These are phyloP conservation scores for Seiridium cupressi DNA, from an alignment of 2,329 filamentous ascomycete species.

Conservation along the genomic window DNA sequence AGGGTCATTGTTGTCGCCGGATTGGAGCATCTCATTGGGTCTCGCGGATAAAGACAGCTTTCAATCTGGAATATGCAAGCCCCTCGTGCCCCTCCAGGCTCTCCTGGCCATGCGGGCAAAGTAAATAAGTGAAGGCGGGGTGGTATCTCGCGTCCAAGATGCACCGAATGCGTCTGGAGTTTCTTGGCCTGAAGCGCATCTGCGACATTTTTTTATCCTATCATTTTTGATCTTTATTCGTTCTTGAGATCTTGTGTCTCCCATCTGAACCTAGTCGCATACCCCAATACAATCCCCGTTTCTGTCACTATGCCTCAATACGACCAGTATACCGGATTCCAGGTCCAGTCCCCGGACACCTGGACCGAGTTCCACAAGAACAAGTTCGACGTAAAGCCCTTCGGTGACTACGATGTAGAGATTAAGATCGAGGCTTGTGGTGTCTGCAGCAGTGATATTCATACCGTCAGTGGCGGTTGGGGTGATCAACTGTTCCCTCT, in stretches of 20 bases:
- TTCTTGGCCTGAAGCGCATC: background rate
- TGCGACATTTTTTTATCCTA: background rate
- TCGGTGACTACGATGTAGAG: slow-evolving; percentile 47
- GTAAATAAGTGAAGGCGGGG: slow-evolving; percentile 6
- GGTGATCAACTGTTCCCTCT: slow-evolving; percentile 27
- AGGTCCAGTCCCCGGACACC: slow-evolving; percentile 7
- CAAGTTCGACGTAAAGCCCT: slow-evolving; percentile 39
- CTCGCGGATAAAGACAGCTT: background rate
- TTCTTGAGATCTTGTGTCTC: background rate
- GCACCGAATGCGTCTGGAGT: background rate
- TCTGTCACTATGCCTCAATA: slow-evolving; percentile 3
- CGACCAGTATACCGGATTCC: slow-evolving; percentile 10
- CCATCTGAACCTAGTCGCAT: background rate
- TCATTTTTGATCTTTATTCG: background rate
- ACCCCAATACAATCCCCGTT: background rate
- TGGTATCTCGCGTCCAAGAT: slow-evolving; percentile 5
- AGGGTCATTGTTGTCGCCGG: slow-evolving; percentile 34
- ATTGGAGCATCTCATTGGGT: slow-evolving; percentile 3
- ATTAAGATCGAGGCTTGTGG: slow-evolving; percentile 47
- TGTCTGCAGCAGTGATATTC: slow-evolving; percentile 43
- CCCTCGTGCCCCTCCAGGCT: slow-evolving; percentile 3
- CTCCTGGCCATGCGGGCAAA: background rate
- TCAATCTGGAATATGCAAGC: background rate
- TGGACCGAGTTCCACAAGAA: slow-evolving; percentile 17
- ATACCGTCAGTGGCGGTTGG: slow-evolving; percentile 37